Evolutionary conservation across 1,284 basidiomycete genomes (phyloP), one percentile per base, ranked within the genome.

Genomic region (Trichosporon asahii): DNA sequence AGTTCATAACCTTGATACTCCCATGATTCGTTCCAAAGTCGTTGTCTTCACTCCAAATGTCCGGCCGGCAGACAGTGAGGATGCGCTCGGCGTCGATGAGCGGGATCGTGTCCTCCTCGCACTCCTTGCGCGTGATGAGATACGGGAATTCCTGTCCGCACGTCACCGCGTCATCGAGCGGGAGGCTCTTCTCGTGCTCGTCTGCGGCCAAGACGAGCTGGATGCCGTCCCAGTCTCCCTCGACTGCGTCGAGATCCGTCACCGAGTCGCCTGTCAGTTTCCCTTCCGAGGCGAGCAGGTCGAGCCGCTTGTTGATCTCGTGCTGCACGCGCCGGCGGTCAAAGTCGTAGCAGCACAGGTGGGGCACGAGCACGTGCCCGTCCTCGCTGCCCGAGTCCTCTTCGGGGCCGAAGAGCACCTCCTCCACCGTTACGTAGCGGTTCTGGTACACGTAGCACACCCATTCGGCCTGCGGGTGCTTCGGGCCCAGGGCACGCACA

Each of bases 371-470:
- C 8, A 40, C 63, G 9, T 71, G 71, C 14, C 40, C 31, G 21
- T 70, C 64, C 31, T 31, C 40, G 11, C 69, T 57, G 18, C 61
- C 60, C 3, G 35, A 21, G 1, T 27, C 60, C 11, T 35, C 31
- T 8, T 61, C 57, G 64, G 31, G 40, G 1, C 29, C 31, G 18
- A 60, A 55, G 6, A 70, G 37, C 18, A 49, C 64, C 23, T 29
- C 37, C n/a, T 68, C 65, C 44, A 66, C 33, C 14, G 74, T 74
- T 15, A 81, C 76, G 72, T 78, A 84, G 29, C 80, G 77, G 70
- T 82, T 73, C 53, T 80, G 78, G 68, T 82, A 84, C 18, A 84
- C 80, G 68, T 80, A 84, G 68, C 81, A 83, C 1, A 83, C 83
- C 83, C 83, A 84, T 18, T 79, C 67, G 57, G 57, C 57, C 15